Conservation (phyloP, 306 rosid genomes). For the Begonia peltatifolia region DNA sequence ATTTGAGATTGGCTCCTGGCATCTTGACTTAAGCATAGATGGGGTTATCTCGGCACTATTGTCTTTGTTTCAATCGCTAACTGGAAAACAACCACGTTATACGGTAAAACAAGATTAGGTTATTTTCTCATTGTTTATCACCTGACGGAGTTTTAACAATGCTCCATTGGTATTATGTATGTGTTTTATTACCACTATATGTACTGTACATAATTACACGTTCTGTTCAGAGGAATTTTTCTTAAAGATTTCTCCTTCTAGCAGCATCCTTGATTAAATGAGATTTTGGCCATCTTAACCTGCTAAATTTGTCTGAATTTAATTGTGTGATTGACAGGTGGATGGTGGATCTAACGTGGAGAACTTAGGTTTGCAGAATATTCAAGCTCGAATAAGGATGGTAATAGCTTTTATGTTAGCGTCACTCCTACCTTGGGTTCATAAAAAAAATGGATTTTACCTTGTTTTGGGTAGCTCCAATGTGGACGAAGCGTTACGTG, state of each 20-base stretch:
- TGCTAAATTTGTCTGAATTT: no score
- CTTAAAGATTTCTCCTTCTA: no score
- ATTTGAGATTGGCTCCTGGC: slow-evolving; percentile 93
- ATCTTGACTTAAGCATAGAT: slow-evolving; percentile 80
- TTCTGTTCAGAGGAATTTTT: no score
- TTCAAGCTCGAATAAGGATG: slow-evolving; percentile 94
- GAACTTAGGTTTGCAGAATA: slow-evolving; percentile 82
- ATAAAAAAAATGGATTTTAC: slow-evolving; percentile 70
- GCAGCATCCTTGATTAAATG: no score
- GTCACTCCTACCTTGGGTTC: slow-evolving; percentile 96
- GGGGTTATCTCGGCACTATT: slow-evolving; percentile 59
- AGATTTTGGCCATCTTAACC: no score
- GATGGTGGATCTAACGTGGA: slow-evolving; percentile 86
- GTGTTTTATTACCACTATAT: no score
- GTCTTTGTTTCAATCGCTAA: slow-evolving; percentile 61
- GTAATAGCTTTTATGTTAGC: slow-evolving; percentile 95
- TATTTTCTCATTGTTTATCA: not conserved
- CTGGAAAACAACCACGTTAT: slow-evolving; percentile 64
- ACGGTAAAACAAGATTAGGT: slow-evolving; percentile 33
- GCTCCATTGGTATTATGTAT: no score
- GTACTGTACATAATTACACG: no score
- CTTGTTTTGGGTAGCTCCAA: slow-evolving; percentile 93
- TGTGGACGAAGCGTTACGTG: slow-evolving; percentile 87
- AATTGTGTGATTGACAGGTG: slow-evolving; percentile 21
- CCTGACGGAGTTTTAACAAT: no score